These are phyloP conservation scores for Phytophthora lateralis DNA, from an alignment of 352 stramenopile genomes.

Conservation along the genomic window DNA sequence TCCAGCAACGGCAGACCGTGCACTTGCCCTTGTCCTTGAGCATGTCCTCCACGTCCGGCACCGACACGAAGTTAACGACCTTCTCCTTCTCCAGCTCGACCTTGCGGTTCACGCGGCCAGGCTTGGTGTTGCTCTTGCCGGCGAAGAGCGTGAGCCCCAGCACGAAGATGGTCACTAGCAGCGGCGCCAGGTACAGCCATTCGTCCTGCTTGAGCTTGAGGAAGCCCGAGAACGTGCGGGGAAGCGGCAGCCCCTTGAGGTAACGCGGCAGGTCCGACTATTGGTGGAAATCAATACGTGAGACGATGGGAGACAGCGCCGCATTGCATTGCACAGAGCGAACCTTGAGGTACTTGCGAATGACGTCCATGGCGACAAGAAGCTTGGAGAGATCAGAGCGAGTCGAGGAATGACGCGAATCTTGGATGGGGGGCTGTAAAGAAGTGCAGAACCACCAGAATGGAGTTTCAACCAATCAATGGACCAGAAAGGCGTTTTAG, in stretches of 20 bases:
- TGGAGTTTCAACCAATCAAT: background rate
- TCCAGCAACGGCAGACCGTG: slow-evolving; percentile 86
- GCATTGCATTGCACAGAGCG: background rate
- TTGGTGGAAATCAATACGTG: background rate
- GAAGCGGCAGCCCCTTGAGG: slow-evolving; percentile 82
- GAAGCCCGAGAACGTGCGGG: slow-evolving; percentile 82
- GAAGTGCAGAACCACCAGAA: slow-evolving; percentile 33
- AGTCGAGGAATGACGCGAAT: slow-evolving; percentile 28
- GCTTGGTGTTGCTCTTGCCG: slow-evolving; percentile 58
- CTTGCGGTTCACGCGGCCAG: slow-evolving; percentile 69
- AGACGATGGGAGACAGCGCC: background rate
- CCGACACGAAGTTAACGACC: slow-evolving; percentile 68
- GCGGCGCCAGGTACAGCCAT: slow-evolving; percentile 83
- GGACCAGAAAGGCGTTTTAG: slow-evolving; percentile 4
- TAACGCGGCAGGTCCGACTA: slow-evolving; percentile 79
- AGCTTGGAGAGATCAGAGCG: background rate
- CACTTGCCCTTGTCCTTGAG: slow-evolving; percentile 84
- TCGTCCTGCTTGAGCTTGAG: slow-evolving; percentile 87
- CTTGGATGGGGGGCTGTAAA: background rate
- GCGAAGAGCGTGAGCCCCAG: slow-evolving; percentile 76
- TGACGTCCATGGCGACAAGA: slow-evolving; percentile 65
- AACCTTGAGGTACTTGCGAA: slow-evolving; percentile 84
- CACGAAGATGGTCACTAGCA: slow-evolving; percentile 78
- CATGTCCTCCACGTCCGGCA: slow-evolving; percentile 83
- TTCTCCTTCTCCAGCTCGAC: slow-evolving; percentile 84